Evolutionary conservation across 78 protist genomes (phyloP).

Genomic region (Tieghemostelium lacteum): DNA sequence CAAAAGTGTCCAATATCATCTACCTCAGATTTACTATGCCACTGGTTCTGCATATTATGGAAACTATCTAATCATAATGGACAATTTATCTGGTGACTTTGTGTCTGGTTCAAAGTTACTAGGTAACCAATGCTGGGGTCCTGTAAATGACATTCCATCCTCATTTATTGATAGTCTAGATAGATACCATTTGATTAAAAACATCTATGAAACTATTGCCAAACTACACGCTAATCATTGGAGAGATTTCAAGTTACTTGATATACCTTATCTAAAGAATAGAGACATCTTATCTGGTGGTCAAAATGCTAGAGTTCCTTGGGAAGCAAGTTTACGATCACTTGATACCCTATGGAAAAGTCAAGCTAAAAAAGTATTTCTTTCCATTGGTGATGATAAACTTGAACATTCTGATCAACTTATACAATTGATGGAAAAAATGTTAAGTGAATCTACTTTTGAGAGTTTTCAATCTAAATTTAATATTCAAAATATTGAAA

Average conservation of each 20-base stretch:
- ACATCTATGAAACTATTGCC: not conserved
- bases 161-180: not conserved
- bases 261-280: not conserved
- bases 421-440: not conserved
- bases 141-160: not conserved
- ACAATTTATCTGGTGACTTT: not conserved
- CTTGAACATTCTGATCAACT: not conserved
- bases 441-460: not conserved
- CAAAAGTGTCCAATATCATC: not conserved
- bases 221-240: not conserved
- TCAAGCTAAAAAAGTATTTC: not conserved
- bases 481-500: not conserved
- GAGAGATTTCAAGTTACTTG: constrained; percentile 1
- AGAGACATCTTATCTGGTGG: not conserved
- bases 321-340: not conserved
- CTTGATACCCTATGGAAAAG: not conserved
- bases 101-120: not conserved
- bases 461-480: not conserved
- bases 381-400: not conserved
- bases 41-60: not conserved
- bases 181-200: not conserved
- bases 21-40: constrained; percentile 9
- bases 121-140: constrained; percentile 34
- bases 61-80: not conserved
- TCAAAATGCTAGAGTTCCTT: not conserved